A percentile compares a stretch with the other conserved stretches of the same genome.
Conservation (phyloP, 176 grass and related monocot species). For the Pontederia crassipes region DNA sequence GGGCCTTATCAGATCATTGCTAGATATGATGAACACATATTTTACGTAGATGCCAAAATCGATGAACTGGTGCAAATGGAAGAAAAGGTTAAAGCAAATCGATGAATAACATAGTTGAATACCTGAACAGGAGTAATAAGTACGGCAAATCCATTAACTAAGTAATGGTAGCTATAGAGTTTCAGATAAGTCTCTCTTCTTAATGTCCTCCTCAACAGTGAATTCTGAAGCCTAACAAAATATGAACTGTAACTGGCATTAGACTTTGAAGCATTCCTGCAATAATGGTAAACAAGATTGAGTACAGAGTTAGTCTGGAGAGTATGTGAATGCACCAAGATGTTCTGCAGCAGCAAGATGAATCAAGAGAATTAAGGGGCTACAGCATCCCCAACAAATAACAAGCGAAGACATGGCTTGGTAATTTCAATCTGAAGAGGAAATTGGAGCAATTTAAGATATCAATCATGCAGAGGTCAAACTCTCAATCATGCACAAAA, state of each 20-base stretch:
- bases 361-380: no score
- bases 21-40: conserved; percentile 24
- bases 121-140: conserved; percentile 64
- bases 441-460: no score
- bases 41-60: not conserved
- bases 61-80: not conserved
- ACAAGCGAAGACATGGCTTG: no score
- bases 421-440: no score
- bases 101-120: not conserved
- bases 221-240: conserved; percentile 67
- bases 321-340: no score
- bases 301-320: not conserved
- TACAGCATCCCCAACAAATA: no score
- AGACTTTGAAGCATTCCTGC: conserved; percentile 49
- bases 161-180: conserved; percentile 76
- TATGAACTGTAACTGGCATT: conserved; percentile 63
- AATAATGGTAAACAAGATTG: conserved; percentile 21
- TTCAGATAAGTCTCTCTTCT: conserved; percentile 75
- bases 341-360: no score
- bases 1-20: no score
- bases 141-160: conserved; percentile 87
- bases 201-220: conserved; percentile 71
- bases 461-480: no score
- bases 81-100: not conserved
- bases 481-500: no score